phyloP scores from a whole-genome alignment of 345 rosid species.

The Lumnitzera racemosa region DNA sequence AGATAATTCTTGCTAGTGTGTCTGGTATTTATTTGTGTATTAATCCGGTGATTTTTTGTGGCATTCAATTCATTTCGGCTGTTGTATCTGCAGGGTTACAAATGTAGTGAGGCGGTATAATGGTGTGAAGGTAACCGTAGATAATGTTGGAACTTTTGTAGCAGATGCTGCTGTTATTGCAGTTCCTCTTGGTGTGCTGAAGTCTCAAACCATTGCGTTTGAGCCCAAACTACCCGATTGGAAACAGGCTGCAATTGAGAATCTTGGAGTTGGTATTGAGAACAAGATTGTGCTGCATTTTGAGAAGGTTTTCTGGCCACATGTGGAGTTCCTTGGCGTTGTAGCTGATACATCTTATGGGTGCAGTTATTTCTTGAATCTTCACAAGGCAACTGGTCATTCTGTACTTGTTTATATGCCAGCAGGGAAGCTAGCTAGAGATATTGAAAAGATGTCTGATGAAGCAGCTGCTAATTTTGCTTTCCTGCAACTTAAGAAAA shows the following conservation, averaged over 20 bases:
- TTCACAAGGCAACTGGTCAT: constrained; percentile 92
- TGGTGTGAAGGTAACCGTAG: constrained; percentile 78
- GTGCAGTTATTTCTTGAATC: constrained; percentile 95
- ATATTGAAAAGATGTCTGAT: constrained; percentile 96
- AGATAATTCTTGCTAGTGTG: not conserved
- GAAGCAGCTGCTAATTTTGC: constrained; percentile 91
- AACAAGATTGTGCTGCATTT: constrained; percentile 79
- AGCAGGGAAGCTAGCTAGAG: constrained; percentile 93
- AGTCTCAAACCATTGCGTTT: constrained; percentile 51
- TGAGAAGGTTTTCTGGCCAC: constrained; percentile 92
- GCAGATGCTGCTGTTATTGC: constrained; percentile 84
- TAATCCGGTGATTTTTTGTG: not conserved
- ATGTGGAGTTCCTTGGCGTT: constrained; percentile 93
- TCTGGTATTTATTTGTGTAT: not conserved
- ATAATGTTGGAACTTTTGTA: constrained; percentile 54
- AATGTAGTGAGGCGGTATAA: constrained; percentile 54
- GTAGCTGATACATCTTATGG: constrained; percentile 83
- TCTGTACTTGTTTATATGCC: constrained; percentile 94
- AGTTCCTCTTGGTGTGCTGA: constrained; percentile 85
- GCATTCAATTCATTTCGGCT: constrained; percentile 1
- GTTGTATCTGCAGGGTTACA: constrained; percentile 44
- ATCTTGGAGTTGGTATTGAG: constrained; percentile 89
- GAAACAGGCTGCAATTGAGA: constrained; percentile 87
- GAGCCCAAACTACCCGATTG: constrained; percentile 90
- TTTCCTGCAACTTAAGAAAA: constrained; percentile 68